These are phyloP conservation scores for Trypanosoma avium DNA, from an alignment of 208 protist genomes.

Conservation along the genomic window DNA sequence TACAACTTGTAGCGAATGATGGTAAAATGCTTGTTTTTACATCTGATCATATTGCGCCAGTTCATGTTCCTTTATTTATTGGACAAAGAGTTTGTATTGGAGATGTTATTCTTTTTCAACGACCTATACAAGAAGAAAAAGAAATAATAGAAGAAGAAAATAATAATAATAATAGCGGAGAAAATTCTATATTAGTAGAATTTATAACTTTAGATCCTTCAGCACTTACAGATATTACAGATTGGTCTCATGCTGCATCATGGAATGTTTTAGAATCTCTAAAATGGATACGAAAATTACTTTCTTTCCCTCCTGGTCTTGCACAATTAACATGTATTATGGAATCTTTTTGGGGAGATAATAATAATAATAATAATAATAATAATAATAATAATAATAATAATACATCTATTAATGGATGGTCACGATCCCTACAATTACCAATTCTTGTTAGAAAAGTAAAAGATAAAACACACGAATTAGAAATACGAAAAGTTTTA, in stretches of 20 bases:
- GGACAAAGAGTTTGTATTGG: slow-evolving; percentile 42
- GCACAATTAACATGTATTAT: slow-evolving; percentile 73
- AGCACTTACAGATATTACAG: slow-evolving; percentile 53
- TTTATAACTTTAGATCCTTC: slow-evolving; percentile 57
- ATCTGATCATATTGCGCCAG: slow-evolving; percentile 15
- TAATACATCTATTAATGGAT: slow-evolving; percentile 18
- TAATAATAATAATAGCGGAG: not conserved
- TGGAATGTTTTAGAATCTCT: slow-evolving; percentile 41
- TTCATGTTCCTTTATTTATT: slow-evolving; percentile 9
- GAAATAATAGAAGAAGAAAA: not conserved
- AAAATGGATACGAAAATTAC: slow-evolving; percentile 50
- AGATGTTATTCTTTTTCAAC: slow-evolving; percentile 54
- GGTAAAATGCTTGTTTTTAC: slow-evolving; percentile 56
- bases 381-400: not conserved
- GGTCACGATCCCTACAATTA: slow-evolving; percentile 67
- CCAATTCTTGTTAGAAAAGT: slow-evolving; percentile 52
- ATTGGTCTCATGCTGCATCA: slow-evolving; percentile 63
- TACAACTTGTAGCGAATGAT: slow-evolving; percentile 74
- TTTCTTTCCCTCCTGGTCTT: slow-evolving; percentile 60
- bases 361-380: not conserved
- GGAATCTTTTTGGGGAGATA: slow-evolving; percentile 14
- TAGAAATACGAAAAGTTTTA: slow-evolving; percentile 37
- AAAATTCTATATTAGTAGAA: slow-evolving; percentile 27
- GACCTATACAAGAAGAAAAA: slow-evolving; percentile 4
- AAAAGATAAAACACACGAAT: slow-evolving; percentile 23